phyloP scores from a whole-genome alignment of 768 basidiomycete genomes.

The Mrakia gelida region DNA sequence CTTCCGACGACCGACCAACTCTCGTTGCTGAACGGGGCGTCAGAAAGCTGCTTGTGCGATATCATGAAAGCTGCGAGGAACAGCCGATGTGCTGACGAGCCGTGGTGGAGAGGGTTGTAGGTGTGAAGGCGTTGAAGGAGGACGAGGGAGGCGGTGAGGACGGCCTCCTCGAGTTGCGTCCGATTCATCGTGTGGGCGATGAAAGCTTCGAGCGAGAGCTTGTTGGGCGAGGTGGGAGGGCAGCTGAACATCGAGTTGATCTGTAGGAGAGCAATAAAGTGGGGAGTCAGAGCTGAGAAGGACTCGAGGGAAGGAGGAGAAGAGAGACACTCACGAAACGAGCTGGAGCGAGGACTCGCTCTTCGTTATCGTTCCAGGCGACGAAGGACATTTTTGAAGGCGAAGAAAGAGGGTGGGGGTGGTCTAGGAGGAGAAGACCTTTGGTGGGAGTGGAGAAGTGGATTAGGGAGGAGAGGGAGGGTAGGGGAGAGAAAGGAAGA shows the following conservation, averaged over 20 bases:
- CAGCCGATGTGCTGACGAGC: neutral
- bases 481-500: too few species aligned
- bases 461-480: too few species aligned
- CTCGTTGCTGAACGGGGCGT: neutral
- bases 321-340: neutral
- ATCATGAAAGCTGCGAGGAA: constrained; percentile 7
- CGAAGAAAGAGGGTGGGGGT: neutral
- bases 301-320: neutral
- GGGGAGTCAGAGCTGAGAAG: neutral
- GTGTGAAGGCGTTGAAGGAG: constrained; percentile 3
- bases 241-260: neutral
- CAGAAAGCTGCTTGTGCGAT: neutral
- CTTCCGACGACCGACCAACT: neutral
- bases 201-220: neutral
- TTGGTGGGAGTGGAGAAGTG: too few species aligned
- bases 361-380: neutral
- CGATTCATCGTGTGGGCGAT: neutral
- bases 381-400: neutral
- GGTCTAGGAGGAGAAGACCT: neutral
- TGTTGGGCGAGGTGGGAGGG: neutral
- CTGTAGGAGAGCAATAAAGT: neutral
- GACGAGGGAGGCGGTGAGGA: constrained; percentile 6
- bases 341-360: neutral
- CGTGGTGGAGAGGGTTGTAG: neutral
- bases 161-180: neutral